Conservation (phyloP, 78 protist genomes). For the Blattamonas nauphoetae region DNA sequence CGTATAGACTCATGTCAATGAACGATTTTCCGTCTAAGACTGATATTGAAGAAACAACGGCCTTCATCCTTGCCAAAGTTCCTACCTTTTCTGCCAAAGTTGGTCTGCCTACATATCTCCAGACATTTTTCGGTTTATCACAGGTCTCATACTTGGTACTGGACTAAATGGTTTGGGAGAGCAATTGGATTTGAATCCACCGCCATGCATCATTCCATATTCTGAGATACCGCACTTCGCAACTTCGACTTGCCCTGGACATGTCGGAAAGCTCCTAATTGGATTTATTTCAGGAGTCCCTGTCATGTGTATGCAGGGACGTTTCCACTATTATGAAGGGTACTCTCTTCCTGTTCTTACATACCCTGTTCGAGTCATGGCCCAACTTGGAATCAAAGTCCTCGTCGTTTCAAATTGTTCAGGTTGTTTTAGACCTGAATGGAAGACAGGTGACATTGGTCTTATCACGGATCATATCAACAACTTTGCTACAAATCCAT, state of each 20-base stretch:
- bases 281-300: neutral
- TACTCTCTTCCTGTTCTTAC: neutral
- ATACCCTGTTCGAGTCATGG: neutral
- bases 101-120: too few relatives aligned
- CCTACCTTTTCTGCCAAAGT: too few relatives aligned
- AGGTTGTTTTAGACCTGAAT: too few relatives aligned
- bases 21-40: too few relatives aligned
- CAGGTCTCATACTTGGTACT: neutral
- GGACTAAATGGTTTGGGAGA: neutral
- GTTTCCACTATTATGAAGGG: conserved; percentile 10
- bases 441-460: neutral
- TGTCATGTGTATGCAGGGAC: conserved; percentile 1
- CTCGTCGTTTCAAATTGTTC: neutral
- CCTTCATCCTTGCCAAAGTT: too few relatives aligned
- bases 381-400: neutral
- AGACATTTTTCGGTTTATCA: too few relatives aligned
- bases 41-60: too few relatives aligned
- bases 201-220: neutral
- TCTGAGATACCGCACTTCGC: neutral
- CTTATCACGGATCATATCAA: conserved; percentile 8
- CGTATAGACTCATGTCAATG: too few relatives aligned
- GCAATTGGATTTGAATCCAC: neutral
- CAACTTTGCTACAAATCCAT: neutral
- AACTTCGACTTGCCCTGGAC: neutral
- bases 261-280: neutral